phyloP scores from a whole-genome alignment of 176 grass and related monocot genomes.

The Musa troglodytarum region DNA sequence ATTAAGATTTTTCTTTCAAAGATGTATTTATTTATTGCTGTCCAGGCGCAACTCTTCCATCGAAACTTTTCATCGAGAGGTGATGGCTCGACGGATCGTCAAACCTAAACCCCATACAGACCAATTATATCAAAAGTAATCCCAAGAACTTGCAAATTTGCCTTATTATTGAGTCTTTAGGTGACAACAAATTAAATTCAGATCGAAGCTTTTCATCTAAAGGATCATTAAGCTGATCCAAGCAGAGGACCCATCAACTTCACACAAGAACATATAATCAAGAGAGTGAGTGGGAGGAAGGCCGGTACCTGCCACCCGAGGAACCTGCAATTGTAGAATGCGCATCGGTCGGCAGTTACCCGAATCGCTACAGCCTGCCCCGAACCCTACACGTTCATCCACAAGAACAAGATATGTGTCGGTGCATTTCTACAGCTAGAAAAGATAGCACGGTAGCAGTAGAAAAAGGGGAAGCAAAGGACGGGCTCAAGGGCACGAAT shows the following conservation, averaged over 20 bases:
- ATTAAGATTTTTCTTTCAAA: too few species aligned
- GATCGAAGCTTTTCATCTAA: too few species aligned
- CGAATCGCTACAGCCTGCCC: constrained; percentile 83
- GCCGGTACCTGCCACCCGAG: constrained; percentile 76
- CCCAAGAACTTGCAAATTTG: too few species aligned
- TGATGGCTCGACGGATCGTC: too few species aligned
- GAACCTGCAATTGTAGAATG: constrained; percentile 89
- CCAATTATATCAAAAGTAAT: too few species aligned
- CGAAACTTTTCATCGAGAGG: too few species aligned
- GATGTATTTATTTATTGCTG: too few species aligned
- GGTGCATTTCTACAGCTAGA: not conserved
- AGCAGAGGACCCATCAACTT: not conserved
- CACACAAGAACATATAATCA: not conserved
- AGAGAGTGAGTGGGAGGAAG: constrained; percentile 15
- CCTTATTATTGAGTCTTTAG: too few species aligned
- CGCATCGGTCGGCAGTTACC: constrained; percentile 84
- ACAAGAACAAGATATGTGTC: not conserved
- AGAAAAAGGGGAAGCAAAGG: constrained; percentile 3
- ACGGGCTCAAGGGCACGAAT: not conserved
- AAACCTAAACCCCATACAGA: too few species aligned
- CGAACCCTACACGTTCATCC: constrained; percentile 44
- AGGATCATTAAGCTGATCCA: not conserved
- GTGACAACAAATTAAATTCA: too few species aligned
- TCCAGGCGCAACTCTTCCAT: too few species aligned
- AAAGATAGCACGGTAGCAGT: not conserved